phyloP scores from a whole-genome alignment of 805 yeast species.

The Zygoascus biomembranicola region DNA sequence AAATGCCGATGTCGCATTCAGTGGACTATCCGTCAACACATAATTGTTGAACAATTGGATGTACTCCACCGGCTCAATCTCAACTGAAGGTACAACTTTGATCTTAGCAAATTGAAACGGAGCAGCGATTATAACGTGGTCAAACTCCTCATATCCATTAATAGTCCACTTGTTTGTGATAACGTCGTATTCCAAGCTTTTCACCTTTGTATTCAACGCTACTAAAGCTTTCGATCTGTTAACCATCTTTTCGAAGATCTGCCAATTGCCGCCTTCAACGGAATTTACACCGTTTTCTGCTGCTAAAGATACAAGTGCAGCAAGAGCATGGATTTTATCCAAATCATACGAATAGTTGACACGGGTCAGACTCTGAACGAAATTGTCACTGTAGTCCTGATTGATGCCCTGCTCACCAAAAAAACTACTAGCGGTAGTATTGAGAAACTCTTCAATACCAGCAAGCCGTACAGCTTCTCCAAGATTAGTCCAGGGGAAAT shows the following conservation, averaged over 20 bases:
- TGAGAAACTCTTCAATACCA: slow-evolving; percentile 24
- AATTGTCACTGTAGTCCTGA: slow-evolving; percentile 22
- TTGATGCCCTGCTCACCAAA: slow-evolving; percentile 23
- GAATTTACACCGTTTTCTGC: slow-evolving; percentile 28
- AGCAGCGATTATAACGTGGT: slow-evolving; percentile 39
- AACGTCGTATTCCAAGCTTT: slow-evolving; percentile 10
- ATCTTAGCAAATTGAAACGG: slow-evolving; percentile 31
- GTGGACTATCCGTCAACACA: slow-evolving; percentile 1
- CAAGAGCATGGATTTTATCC: slow-evolving; percentile 37
- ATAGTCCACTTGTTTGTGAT: slow-evolving; percentile 4
- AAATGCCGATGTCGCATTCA: slow-evolving; percentile 6
- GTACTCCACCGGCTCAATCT: slow-evolving; percentile 27
- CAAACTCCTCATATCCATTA: slow-evolving; percentile 24
- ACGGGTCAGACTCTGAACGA: slow-evolving; percentile 36
- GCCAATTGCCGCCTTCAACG: slow-evolving; percentile 40
- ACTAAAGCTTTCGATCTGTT: slow-evolving; percentile 29
- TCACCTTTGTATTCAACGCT: slow-evolving; percentile 26
- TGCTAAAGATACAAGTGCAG: slow-evolving; percentile 33
- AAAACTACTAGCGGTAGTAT: slow-evolving; percentile 21
- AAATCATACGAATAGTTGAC: slow-evolving; percentile 38
- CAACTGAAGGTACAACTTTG: slow-evolving; percentile 2
- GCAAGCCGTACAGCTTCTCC: slow-evolving; percentile 15
- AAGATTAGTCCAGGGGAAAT: slow-evolving; percentile 30
- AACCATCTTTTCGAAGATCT: slow-evolving; percentile 36
- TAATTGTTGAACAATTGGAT: slow-evolving; percentile 33